Evolutionary conservation across 2,329 filamentous ascomycete species (phyloP).

Genomic region (Colletotrichum sp.): DNA sequence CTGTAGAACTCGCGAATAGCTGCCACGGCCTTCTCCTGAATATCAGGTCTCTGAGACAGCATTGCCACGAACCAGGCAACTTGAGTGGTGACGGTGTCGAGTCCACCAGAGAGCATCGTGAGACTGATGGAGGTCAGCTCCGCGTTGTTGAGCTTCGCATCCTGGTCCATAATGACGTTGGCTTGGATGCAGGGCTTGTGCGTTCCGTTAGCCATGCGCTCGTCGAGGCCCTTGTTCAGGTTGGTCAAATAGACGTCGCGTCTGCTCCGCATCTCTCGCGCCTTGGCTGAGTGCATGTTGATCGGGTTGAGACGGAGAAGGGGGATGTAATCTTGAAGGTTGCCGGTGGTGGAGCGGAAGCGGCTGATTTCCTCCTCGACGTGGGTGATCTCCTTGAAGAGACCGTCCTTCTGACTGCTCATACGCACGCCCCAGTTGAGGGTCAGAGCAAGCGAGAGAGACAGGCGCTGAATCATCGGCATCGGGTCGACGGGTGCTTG

Average conservation of each 20-base stretch:
- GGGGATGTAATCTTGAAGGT: slow-evolving; percentile 67
- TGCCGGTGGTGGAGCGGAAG: slow-evolving; percentile 64
- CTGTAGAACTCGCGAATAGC: slow-evolving; percentile 62
- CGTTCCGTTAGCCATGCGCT: slow-evolving; percentile 63
- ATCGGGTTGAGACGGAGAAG: slow-evolving; percentile 65
- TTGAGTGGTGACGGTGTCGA: slow-evolving; percentile 70
- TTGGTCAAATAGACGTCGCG: slow-evolving; percentile 64
- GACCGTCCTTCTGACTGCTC: slow-evolving; percentile 55
- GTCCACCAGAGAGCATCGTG: slow-evolving; percentile 71
- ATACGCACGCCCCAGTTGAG: slow-evolving; percentile 71
- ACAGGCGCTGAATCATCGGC: slow-evolving; percentile 71
- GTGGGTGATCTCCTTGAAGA: slow-evolving; percentile 68
- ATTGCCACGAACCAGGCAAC: slow-evolving; percentile 70
- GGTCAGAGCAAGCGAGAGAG: slow-evolving; percentile 65
- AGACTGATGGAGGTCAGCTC: slow-evolving; percentile 70
- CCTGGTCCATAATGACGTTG: slow-evolving; percentile 68
- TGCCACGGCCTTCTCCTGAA: slow-evolving; percentile 63
- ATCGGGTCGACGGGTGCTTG: slow-evolving; percentile 63
- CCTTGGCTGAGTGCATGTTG: slow-evolving; percentile 60
- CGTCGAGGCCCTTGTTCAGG: slow-evolving; percentile 63
- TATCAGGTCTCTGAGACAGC: slow-evolving; percentile 62
- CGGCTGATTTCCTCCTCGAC: slow-evolving; percentile 66
- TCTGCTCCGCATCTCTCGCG: slow-evolving; percentile 63
- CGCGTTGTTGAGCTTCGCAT: slow-evolving; percentile 64
- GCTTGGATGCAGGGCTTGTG: slow-evolving; percentile 71